Evolutionary conservation across 768 basidiomycete species (phyloP).

Genomic region (Harrya chromipes): DNA sequence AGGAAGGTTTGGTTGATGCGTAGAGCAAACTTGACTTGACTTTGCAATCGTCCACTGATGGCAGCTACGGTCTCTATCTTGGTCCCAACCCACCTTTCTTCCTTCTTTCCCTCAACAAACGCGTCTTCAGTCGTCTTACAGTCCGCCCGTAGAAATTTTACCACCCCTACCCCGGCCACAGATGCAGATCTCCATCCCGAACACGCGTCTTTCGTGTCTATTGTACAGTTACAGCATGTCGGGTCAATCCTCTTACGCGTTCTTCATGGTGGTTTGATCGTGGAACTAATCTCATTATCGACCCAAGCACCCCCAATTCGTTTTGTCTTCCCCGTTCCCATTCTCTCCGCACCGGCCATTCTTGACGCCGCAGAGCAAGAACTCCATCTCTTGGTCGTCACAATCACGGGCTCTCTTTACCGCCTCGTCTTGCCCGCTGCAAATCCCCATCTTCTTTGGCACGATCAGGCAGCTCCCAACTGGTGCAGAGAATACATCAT

Average conservation of each 20-base stretch:
- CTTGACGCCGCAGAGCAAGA: conserved; percentile 45
- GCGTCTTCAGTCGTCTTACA: conserved; percentile 52
- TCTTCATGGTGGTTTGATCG: conserved; percentile 66
- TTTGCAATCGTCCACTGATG: conserved; percentile 20
- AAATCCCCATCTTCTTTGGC: conserved; percentile 54
- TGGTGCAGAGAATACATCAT: conserved; percentile 70
- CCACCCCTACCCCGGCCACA: conserved; percentile 42
- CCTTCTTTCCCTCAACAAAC: conserved; percentile 52
- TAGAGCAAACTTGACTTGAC: too few species aligned
- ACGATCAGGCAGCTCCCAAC: conserved; percentile 47
- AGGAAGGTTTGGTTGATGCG: conserved; percentile 16
- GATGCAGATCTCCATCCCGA: conserved; percentile 51
- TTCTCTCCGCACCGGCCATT: conserved; percentile 64
- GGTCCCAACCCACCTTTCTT: conserved; percentile 61
- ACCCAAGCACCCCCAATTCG: conserved; percentile 63
- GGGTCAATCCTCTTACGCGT: conserved; percentile 73
- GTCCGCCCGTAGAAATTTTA: conserved; percentile 55
- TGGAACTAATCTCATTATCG: conserved; percentile 77
- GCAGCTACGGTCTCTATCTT: conserved; percentile 32
- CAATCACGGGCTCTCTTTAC: conserved; percentile 67
- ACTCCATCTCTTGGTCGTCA: conserved; percentile 71
- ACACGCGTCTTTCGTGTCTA: conserved; percentile 66
- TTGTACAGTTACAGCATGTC: conserved; percentile 53
- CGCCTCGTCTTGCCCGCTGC: conserved; percentile 64
- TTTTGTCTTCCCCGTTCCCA: conserved; percentile 69